Evolutionary conservation across 2,329 filamentous ascomycete genomes (phyloP), one percentile per base, ranked within the genome.

Genomic region (Fusarium irregulare): DNA sequence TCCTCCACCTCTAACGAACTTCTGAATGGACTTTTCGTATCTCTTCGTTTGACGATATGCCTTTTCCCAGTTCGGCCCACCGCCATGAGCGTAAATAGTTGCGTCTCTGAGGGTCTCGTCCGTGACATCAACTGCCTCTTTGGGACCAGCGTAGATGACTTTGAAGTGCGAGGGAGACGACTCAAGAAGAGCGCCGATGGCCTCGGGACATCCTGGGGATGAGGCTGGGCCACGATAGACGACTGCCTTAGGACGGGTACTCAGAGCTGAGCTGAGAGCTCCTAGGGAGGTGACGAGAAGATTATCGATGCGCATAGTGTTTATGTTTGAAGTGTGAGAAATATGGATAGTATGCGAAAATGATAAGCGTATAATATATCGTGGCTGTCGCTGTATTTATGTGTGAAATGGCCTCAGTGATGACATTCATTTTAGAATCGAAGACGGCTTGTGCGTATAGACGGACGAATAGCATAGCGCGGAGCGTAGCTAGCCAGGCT

Each of bases 141-240:
- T 58, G 0, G 61, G 60, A 8, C 60, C 61, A 6, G 61, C 60
- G 4, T 45, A 64, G 2, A 58, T 1, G 2, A 64, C 60, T 6
- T 49, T 20, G 8, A 64, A 64, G 18, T 64, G 34, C 2, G 60
- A 64, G 0, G 61, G 40, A 0, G 61, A 64, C 0, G 61, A 64
- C 1, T 58, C 45, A 7, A 64, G 30, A 1, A 64, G 60, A 0
- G 32, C 13, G 3, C 37, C 50, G 0, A 64, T 21, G 2, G 60
- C 51, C n/a, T 64, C 60, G 1, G 61, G 61, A 13, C 60, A 64
- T 1, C 60, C 61, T 20, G 40, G 20, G 1, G 37, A 64, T 16
- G 61, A 45, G 2, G 61, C 61, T 7, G 61, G 60, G 3, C 61
- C 61, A 6, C 61, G 61, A 13, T 64, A 64, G 2, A 64, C 45